Base-by-base conservation (phyloP, 2,329 filamentous ascomycete species). In the Colletotrichum abscissum region DNA sequence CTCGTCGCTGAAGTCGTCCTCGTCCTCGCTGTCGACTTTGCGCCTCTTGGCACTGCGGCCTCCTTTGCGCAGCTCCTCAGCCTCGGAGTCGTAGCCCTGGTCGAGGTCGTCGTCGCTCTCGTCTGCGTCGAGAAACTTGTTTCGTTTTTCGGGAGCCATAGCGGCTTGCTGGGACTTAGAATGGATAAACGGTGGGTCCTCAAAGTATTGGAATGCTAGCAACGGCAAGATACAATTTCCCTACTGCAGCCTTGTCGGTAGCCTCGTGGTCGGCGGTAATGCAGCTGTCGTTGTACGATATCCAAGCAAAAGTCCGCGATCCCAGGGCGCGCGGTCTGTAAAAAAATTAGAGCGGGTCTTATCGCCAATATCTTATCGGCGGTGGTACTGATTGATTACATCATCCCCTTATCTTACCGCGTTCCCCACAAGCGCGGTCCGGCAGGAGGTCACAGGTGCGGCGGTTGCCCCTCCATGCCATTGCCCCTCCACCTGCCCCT, bases 111-210 rank as follows among this genome's bases (percentile, higher is more conserved):
- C 89, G 24, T 91, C 89, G 78, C 90, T 92, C 22, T 90, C 87
- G 22, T 84, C 84, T 11, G 84, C 86, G 75, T 92, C 90, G 35
- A 95, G 88, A 78, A 92, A 95, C 65, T 93, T 89, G 81, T 95
- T 95, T 76, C 89, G 89, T 79, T 93, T 94, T 79, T 92, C 89
- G 54, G 90, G 86, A 1, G 91, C 82, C 93, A 95, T 95, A 46
- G 4, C 76, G 11, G 30, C 14, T 19, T 24, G 19, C 38, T 55
- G 19, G 35, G 4, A 14, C 9, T 6, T 22, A 3, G 33, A 7
- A 49, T 70, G n/a, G n/a, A 33, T n/a, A 35, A 16, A 6, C 19
- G 24, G 6, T 2, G 2, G 11, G 38, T 7, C 2, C n/a, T 4
- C 22, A 22, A 22, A 12, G 52, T 14, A 7, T 12, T n/a, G 7